phyloP scores from a whole-genome alignment of 228 moss, liverwort and hornwort genomes.

The Sphagnum fallax region DNA sequence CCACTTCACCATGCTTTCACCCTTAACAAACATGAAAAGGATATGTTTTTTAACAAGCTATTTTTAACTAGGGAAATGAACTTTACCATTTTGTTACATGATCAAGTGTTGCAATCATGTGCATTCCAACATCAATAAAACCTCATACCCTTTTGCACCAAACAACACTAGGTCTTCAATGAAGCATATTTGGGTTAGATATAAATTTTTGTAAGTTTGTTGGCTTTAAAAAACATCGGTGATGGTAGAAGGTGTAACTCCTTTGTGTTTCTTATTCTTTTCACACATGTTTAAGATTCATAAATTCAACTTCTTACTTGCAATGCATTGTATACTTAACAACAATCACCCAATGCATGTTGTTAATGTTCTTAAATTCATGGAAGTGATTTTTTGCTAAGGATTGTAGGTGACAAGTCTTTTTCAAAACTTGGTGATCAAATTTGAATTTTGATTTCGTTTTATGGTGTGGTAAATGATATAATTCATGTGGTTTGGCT shows the following conservation, averaged over 20 bases:
- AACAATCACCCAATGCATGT: conserved; percentile 38
- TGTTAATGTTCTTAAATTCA: conserved; percentile 44
- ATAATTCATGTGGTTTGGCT: conserved; percentile 37
- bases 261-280: conserved; percentile 39
- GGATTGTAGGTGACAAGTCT: conserved; percentile 49
- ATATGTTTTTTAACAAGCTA: conserved; percentile 39
- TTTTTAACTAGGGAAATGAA: conserved; percentile 36
- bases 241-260: conserved; percentile 24
- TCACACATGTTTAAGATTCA: conserved; percentile 19
- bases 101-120: conserved; percentile 35
- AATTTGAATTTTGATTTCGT: conserved; percentile 31
- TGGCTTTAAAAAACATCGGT: conserved; percentile 20
- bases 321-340: conserved; percentile 25
- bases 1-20: background rate
- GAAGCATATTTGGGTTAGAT: conserved; percentile 43
- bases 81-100: conserved; percentile 35
- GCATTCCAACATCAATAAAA: conserved; percentile 28
- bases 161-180: conserved; percentile 45
- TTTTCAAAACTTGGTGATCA: conserved; percentile 12
- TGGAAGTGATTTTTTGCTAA: conserved; percentile 46
- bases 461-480: conserved; percentile 50
- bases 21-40: conserved; percentile 30
- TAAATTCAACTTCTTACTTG: conserved; percentile 1
- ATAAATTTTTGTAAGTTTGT: conserved; percentile 29
- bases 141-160: conserved; percentile 25